Evolutionary conservation across 257 asterid genomes (phyloP), one percentile per base, ranked within the genome.

Genomic region (Solanum paucissectum): DNA sequence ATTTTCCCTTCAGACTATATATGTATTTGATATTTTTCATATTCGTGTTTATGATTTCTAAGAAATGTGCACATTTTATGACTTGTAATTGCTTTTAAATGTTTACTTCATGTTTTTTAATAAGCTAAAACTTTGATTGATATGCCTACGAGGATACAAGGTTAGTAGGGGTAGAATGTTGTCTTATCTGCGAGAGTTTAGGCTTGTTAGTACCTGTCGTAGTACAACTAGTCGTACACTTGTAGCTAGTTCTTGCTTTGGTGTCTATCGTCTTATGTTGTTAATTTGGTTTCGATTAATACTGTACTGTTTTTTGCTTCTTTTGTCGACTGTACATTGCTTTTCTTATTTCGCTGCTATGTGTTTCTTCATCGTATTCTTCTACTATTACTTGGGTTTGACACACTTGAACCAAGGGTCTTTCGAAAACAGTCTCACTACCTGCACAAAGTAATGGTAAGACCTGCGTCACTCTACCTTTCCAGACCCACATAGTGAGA

Each of bases 341-440:
- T 49, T 49, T 14, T 49, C 3, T 14, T 49, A 14, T 49, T 49
- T 49, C 23, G 0, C 3, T 14, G 60, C 2, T 46, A 46, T 46
- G 20, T 14, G 6, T 13, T 46, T 14, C 2, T 49, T 14, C 9
- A 52, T 52, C 3, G 23, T 52, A 0, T 52, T 52, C 23, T 52
- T 52, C 4, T 18, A 0, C 4, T 52, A 18, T 18, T 52, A 52
- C n/a, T 52, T 52, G 10, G 0, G 4, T 52, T 52, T 52, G 62
- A 52, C 4, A 2, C 62, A 52, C 9, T 52, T 0, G 4, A 18
- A 6, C 4, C 9, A 2, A 52, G 4, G 0, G 1, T 52, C 9
- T 6, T 52, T 18, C 0, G 0, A 18, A 52, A 52, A 52, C 23
- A 52, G 0, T 2, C 9, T 18, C 62, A 52, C 4, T 0, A 18